phyloP scores from a whole-genome alignment of 2,329 filamentous ascomycete species.

The Bimuria novae-zelandiae region DNA sequence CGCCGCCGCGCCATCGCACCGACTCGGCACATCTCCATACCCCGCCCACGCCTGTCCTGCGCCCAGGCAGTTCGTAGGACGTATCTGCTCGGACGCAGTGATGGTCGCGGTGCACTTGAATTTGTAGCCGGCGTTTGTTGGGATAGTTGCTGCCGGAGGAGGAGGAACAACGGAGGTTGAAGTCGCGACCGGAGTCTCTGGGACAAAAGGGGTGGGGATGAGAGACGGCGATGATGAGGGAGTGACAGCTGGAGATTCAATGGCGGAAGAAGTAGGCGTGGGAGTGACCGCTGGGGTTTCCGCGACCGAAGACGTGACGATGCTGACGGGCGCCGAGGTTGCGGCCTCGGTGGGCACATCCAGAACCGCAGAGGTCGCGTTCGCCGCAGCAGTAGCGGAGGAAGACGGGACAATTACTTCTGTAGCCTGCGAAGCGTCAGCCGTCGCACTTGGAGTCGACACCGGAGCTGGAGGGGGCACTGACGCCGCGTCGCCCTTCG shows the following conservation, averaged over 20 bases:
- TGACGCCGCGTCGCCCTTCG: constrained; percentile 44
- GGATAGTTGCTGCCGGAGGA: background rate
- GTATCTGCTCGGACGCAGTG: constrained; percentile 11
- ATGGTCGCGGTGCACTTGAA: constrained; percentile 10
- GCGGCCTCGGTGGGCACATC: too few species aligned
- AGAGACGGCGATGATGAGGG: too few species aligned
- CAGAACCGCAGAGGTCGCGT: too few species aligned
- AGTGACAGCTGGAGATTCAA: too few species aligned
- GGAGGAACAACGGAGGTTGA: background rate
- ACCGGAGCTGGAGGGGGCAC: background rate
- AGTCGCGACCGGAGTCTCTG: too few species aligned
- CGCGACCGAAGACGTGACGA: too few species aligned
- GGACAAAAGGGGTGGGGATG: background rate
- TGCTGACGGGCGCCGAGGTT: too few species aligned
- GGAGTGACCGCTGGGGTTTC: too few species aligned
- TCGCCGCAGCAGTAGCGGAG: background rate
- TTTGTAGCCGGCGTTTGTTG: too few species aligned
- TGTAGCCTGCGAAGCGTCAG: background rate
- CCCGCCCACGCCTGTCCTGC: constrained; percentile 8
- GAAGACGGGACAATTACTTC: background rate
- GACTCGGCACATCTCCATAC: background rate
- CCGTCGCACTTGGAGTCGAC: background rate
- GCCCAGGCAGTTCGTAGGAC: constrained; percentile 12
- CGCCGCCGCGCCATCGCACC: constrained; percentile 6
- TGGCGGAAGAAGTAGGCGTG: too few species aligned